Evolutionary conservation across 805 yeast genomes (phyloP).

Genomic region (Tetrapisispora nanseiensis): DNA sequence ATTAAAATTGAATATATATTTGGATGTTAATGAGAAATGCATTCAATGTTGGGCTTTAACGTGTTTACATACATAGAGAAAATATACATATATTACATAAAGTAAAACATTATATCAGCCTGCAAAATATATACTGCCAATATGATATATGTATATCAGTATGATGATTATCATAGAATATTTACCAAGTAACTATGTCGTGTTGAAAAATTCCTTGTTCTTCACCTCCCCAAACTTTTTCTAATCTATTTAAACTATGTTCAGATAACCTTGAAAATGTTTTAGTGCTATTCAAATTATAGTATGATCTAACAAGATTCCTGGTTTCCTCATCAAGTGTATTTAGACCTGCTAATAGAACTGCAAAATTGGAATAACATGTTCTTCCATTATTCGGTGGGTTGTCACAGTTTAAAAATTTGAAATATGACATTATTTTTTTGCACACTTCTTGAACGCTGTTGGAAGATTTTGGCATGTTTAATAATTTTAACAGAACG

Average conservation of each 20-base stretch:
- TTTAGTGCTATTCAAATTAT: constrained; percentile 21
- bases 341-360: constrained; percentile 28
- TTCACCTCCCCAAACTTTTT: constrained; percentile 27
- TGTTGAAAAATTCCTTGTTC: constrained; percentile 24
- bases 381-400: constrained; percentile 31
- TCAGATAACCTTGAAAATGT: constrained; percentile 27
- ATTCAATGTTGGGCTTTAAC: too few relatives aligned
- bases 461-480: constrained; percentile 27
- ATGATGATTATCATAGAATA: not conserved
- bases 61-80: too few relatives aligned
- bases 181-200: constrained; percentile 29
- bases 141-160: not conserved
- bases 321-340: constrained; percentile 29
- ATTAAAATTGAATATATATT: too few relatives aligned
- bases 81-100: too few relatives aligned
- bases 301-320: constrained; percentile 24
- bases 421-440: constrained; percentile 26
- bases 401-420: constrained; percentile 25
- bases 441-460: constrained; percentile 28
- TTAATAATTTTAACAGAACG: constrained; percentile 25
- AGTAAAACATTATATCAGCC: too few relatives aligned
- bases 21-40: not conserved
- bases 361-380: constrained; percentile 31
- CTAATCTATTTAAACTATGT: constrained; percentile 27
- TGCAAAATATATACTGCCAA: not conserved